Base-by-base conservation (phyloP, 2,329 filamentous ascomycete species). In the Magnaporthales sp. region DNA sequence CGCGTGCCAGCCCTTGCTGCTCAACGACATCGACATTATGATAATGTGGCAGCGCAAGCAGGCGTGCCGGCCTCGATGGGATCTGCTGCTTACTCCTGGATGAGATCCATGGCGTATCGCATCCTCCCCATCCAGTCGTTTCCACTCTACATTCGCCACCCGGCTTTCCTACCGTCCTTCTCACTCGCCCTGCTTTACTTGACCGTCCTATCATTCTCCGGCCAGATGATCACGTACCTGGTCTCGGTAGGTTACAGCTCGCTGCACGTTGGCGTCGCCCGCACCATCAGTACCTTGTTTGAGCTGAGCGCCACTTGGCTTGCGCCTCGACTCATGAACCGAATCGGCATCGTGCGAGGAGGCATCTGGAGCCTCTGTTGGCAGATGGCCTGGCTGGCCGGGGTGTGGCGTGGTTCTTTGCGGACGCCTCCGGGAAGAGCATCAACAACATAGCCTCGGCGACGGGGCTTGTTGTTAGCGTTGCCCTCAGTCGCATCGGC, bases 311-410 rank as follows among this genome's bases (percentile, higher is more conserved):
- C 88, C 0, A 90, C 88, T 0, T 88, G 84, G 80, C 73, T 83
- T 0, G 85, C 83, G 0, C 88, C 88, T 0, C 76, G 77, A 66
- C 73, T 89, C 15, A 87, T 87, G 80, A 71, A 70, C 2, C 76
- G 75, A 54, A 82, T 89, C 54, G 86, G 87, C 0, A 77, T 82
- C 0, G 79, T 91, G 8, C 79, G 91, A n/a, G 81, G 84, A 0
- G 91, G 90, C 0, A 80, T 92, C 3, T 93, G 91, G 91, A 87
- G 86, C 69, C 73, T 89, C 10, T 87, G 83, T 66, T 91, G 87
- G 84, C 89, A 92, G 72, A 78, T 89, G n/a, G 67, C 79, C 2
- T 87, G 83, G 70, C 76, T 88, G 4, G 78, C 77, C 1, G 77
- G 0, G 84, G 80, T 0, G 74, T 81, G 3, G 70, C 73, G 2